Base-by-base conservation (phyloP, 495 filamentous ascomycete genomes). In the Friedmanniomyces endolithicus region DNA sequence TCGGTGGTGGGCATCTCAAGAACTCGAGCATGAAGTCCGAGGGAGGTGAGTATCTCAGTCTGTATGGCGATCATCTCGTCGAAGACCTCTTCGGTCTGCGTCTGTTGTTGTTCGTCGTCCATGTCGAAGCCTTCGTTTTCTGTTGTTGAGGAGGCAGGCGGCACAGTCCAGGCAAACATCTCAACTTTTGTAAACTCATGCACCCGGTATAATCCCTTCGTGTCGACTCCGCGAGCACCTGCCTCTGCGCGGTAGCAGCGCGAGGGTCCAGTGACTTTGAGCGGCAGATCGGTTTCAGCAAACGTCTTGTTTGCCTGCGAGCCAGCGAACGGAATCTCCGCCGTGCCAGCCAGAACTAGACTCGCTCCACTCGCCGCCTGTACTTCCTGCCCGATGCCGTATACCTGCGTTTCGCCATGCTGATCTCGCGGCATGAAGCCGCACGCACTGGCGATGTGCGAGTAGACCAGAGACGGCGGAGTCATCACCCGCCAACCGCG, bases 131-230 rank as follows among this genome's bases (percentile, higher is more conserved):
- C 20, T 33, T 43, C 24, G 45, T 40, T 48, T 3, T 17, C 25
- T 4, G 31, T 6, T 9, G 14, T 9, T 11, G 41, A 24, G n/a
- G 27, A 41, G 14, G 50, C 20, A 23, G 72, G 72, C 11, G 83
- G 80, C 0, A 70, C 43, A 6, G 80, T 80, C 90, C 90, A 98
- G 0, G 82, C 87, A 66, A 98, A 98, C 72, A 98, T 81, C 67
- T 98, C 92, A 1, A 97, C 90, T 64, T 98, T 98, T 37, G 88
- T 94, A 71, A 98, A 98, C 67, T 98, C 92, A 72, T 97, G 92
- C n/a, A 98, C 92, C 12, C 92, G 83, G 71, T 97, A 98, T 7
- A 98, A 75, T 9, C 92, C 92, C 70, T 96, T 96, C 8, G 86
- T 94, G 39, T 94, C 87, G 22, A 80, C 80, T 31, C 92, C 92